Base-by-base conservation (phyloP, 805 yeast species). In the Osmozyma mogii region DNA sequence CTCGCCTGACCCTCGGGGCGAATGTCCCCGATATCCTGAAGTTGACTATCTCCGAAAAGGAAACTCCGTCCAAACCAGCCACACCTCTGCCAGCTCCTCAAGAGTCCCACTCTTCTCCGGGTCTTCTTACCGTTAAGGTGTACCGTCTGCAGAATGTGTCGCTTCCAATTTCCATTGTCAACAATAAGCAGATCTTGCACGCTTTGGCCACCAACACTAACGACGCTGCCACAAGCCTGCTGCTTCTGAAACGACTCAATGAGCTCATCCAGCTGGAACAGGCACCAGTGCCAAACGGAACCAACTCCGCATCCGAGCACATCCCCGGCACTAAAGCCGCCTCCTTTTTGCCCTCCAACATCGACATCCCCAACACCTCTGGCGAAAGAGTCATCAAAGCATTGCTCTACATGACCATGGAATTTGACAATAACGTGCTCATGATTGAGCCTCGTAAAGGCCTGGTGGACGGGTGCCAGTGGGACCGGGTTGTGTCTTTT, bases 351-450 rank as follows among this genome's bases (percentile, higher is more conserved):
- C 78, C 84, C 24, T 67, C 79, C 10, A 37, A 37, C 31, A 61
- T 70, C 24, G 58, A 72, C 27, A 59, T 73, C 25, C 78, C 83
- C 10, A 69, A 70, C 17, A 38, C 36, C 21, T 22, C 29, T n/a
- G 76, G 41, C 11, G 62, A 59, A 25, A 65, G 65, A 29, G 58
- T 69, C 20, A 68, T 73, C 38, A 75, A 75, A 42, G 73, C 92
- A 11, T 68, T 94, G 36, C 69, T 92, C 22, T 84, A 84, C 54
- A 70, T 88, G 47, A 85, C 95, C 2, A 68, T 92, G 25, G 99
- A 92, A 56, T 89, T 87, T 51, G 99, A 92, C 58, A 92, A 92
- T 56, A 85, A 89, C 29, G 92, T 88, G 41, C 80, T 92, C 40
- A 71, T 87, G 10, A 76, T 89, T 29, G 94, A 87, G 43, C 92